Evolutionary conservation across 495 filamentous ascomycete species (phyloP).

Genomic region (Aspergillus sclerotiicarbonarius): DNA sequence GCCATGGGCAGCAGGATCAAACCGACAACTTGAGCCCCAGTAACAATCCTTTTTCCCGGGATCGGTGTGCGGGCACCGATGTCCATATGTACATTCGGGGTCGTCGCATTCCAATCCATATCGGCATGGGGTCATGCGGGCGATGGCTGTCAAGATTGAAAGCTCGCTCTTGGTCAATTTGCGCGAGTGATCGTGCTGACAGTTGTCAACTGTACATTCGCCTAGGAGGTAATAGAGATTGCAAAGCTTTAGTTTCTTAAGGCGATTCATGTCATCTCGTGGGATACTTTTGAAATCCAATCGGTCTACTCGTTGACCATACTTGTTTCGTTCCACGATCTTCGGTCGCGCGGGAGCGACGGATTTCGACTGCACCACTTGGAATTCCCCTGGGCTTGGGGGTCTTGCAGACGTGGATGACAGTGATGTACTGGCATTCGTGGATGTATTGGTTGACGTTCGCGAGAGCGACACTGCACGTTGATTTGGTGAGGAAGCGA

Average conservation of each 20-base stretch:
- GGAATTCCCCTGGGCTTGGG: conserved; percentile 34
- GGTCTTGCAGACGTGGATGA: conserved; percentile 33
- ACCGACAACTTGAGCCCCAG: conserved; percentile 52
- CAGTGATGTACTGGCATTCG: conserved; percentile 33
- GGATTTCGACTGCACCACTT: conserved; percentile 50
- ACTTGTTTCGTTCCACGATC: conserved; percentile 63
- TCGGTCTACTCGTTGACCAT: conserved; percentile 70
- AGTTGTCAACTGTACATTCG: conserved; percentile 68
- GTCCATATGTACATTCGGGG: conserved; percentile 81
- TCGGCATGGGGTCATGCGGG: conserved; percentile 75
- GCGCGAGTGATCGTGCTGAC: conserved; percentile 74
- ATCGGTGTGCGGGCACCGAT: conserved; percentile 54
- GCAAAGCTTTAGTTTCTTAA: conserved; percentile 76
- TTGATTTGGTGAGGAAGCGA: conserved; percentile 45
- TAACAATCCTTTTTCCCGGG: conserved; percentile 50
- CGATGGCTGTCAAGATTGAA: conserved; percentile 64
- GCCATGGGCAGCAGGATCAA: conserved; percentile 47
- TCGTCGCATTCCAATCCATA: conserved; percentile 72
- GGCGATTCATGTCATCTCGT: conserved; percentile 55
- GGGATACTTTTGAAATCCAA: conserved; percentile 52
- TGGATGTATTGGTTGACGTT: conserved; percentile 42
- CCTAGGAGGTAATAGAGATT: conserved; percentile 79
- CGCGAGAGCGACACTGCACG: conserved; percentile 35
- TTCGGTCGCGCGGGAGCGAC: conserved; percentile 51
- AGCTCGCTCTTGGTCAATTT: conserved; percentile 66